Evolutionary conservation across 176 grass and related monocot genomes (phyloP), one percentile per base, ranked within the genome.

Genomic region (Dactylis glomerata): DNA sequence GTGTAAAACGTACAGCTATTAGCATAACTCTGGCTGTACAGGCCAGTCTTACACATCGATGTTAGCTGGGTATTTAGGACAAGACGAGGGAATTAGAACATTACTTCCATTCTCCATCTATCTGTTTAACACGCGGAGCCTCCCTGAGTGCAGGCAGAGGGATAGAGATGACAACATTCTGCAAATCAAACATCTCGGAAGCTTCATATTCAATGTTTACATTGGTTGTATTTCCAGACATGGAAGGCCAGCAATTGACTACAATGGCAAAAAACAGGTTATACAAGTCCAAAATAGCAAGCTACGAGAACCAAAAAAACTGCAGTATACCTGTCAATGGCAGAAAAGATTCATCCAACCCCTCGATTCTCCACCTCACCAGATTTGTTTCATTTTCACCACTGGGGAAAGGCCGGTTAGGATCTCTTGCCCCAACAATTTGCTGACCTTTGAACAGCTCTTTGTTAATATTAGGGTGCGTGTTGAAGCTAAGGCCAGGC

Each of bases 21-120:
- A 49, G 46, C 50, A 77, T 76, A 56, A 67, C 45, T 68, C 24
- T 4, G 15, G n/a, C 8, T 80, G 16, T 27, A 73, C 54, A 80
- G 41, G 30, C 4, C 44, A 62, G 8, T 80, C 3, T 64, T 73
- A 32, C 30, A 62, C 30, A 32, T 26, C 19, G 19, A 73, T 24
- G 38, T 20, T 44, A 80, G 34, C 19, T 8, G 44, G 70, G 64
- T 36, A 86, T 75, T 75, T 73, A 86, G 82, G 51, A 82, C 28
- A 94, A 68, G 44, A 80, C 17, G 37, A 79, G 76, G 51, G 45
- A 47, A 40, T 62, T 19, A 28, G 69, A 92, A 55, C 73, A 70
- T 87, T 92, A 94, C 94, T 84, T 94, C 92, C 92, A 97, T 80
- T 97, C 94, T 77, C 94, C 94, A 80, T 97, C 94, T 84, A 97